Base-by-base conservation (phyloP, 148 eudicot genomes). In the Arctostaphylos glauca region DNA sequence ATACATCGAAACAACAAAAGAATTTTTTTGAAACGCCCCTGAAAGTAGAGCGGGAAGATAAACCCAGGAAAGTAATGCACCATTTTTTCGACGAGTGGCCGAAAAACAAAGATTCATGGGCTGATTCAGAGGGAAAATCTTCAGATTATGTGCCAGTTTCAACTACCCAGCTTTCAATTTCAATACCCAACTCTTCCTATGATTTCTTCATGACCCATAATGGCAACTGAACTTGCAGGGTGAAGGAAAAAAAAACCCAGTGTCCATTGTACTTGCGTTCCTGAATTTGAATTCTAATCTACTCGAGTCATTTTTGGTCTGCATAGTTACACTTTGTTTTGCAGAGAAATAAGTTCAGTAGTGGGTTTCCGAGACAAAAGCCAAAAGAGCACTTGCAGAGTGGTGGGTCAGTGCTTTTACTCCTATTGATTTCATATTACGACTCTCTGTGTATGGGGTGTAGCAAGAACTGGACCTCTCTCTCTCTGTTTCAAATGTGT, bases 21-120 rank as follows among this genome's bases (percentile, higher is more conserved):
- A 66, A 66, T 25, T 12, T 66, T 66, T 66, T 66, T 44, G 86
- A 76, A 43, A 72, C 71, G 70, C 70, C 79, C 6, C 10, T 73
- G 13, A 71, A 84, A 62, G 46, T 50, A 12, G 79, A 81, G 56
- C 66, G 66, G 21, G 88, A 86, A 53, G 83, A 88, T 48, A 46
- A 83, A 74, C 86, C 88, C 67, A 84, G 86, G 85, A 87, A 87
- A 81, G 90, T 89, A 38, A 90, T 90, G 91, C 93, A 89, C 77
- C 91, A 84, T 86, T 90, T 90, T 80, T 76, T 90, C 25, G 93
- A 90, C 72, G 91, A 89, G 66, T 83, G 87, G 86, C 87, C 89
- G 0, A 87, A 83, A 84, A 85, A 81, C 87, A 83, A 81, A 41
- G 90, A 88, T 54, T 84, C 85, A 59, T 84, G 87, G 87, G 66